These are phyloP conservation scores for Candida boidinii DNA, from an alignment of 805 yeast species.

Conservation along the genomic window DNA sequence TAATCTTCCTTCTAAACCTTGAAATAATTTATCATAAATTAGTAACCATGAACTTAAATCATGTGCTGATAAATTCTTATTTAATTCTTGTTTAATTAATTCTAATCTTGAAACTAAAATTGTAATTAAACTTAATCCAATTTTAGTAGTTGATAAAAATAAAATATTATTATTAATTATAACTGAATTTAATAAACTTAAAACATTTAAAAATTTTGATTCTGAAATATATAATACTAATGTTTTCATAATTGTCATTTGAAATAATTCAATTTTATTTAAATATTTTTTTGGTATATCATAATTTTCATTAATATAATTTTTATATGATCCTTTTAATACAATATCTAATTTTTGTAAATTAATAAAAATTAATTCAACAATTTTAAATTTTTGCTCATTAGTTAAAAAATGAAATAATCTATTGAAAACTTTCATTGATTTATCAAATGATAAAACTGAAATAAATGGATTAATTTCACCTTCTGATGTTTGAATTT, in stretches of 20 bases:
- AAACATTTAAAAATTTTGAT: constrained; percentile 69
- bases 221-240: constrained; percentile 79
- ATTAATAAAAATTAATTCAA: constrained; percentile 72
- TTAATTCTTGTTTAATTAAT: constrained; percentile 76
- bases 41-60: constrained; percentile 65
- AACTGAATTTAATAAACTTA: constrained; percentile 63
- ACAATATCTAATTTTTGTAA: constrained; percentile 73
- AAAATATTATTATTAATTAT: constrained; percentile 65
- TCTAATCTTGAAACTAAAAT: constrained; percentile 90
- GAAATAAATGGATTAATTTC: constrained; percentile 77
- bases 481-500: constrained; percentile 37
- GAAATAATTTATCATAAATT: constrained; percentile 76
- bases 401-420: constrained; percentile 72
- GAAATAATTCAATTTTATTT: constrained; percentile 68
- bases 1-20: constrained; percentile 69
- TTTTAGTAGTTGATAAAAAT: constrained; percentile 59
- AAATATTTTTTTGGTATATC: constrained; percentile 44
- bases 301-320: constrained; percentile 33
- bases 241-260: constrained; percentile 72
- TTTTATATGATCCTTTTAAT: constrained; percentile 69
- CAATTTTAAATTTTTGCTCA: constrained; percentile 68
- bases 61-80: constrained; percentile 36
- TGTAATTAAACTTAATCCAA: constrained; percentile 81
- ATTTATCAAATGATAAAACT: constrained; percentile 75
- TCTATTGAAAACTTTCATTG: constrained; percentile 83